A percentile compares a stretch with the other conserved stretches of the same genome.
Evolutionary conservation across 2,329 filamentous ascomycete species (phyloP).

Genomic region (Dothidotthia symphoricarpi): DNA sequence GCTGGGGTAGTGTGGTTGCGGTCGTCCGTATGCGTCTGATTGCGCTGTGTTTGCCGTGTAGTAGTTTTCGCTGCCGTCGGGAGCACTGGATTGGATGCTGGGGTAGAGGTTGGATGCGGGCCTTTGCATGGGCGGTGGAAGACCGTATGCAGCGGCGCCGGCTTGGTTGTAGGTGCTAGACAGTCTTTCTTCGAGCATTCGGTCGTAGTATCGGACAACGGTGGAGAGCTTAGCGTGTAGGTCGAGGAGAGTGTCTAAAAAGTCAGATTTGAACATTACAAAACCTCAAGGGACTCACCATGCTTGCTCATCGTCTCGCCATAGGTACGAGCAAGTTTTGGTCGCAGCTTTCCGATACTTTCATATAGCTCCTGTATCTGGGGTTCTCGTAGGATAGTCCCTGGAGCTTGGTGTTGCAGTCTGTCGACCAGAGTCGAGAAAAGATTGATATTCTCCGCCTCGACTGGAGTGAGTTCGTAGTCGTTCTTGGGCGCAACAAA

Average conservation of each 20-base stretch:
- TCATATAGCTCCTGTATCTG: slow-evolving; percentile 98
- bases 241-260: slow-evolving; percentile 81
- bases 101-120: slow-evolving; percentile 67
- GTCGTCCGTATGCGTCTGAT: slow-evolving; percentile 49
- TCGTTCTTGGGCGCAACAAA: slow-evolving; percentile 76
- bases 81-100: slow-evolving; percentile 50
- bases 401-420: slow-evolving; percentile 89
- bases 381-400: slow-evolving; percentile 92
- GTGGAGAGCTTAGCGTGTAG: slow-evolving; percentile 93
- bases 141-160: slow-evolving; percentile 43
- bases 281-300: slow-evolving; percentile 55
- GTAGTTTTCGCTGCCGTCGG: slow-evolving; percentile 68
- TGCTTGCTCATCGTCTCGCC: slow-evolving; percentile 99
- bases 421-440: slow-evolving; percentile 93
- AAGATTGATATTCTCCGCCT: slow-evolving; percentile 96
- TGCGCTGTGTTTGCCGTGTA: slow-evolving; percentile 67
- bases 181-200: slow-evolving; percentile 93
- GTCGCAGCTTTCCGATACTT: slow-evolving; percentile 87
- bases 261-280: slow-evolving; percentile 34
- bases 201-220: slow-evolving; percentile 94
- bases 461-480: slow-evolving; percentile 88
- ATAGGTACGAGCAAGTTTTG: slow-evolving; percentile 91
- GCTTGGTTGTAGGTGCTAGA: slow-evolving; percentile 91
- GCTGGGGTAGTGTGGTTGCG: slow-evolving; percentile 55
- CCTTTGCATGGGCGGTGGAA: slow-evolving; percentile 37